phyloP scores from a whole-genome alignment of 139 green algal species.

The Chlamydomonas urium region DNA sequence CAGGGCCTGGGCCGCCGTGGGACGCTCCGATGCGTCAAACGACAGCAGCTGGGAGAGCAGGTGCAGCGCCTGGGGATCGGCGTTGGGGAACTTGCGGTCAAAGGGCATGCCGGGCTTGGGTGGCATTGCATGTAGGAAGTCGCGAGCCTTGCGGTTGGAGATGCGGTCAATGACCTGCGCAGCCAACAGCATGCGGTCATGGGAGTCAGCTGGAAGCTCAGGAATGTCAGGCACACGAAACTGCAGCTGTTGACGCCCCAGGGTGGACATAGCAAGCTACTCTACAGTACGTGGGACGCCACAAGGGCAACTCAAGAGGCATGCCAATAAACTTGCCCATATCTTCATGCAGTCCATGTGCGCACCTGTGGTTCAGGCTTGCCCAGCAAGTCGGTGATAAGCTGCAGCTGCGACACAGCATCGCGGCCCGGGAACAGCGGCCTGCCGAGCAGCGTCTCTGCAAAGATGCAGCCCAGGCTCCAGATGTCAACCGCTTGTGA shows the following conservation, averaged over 20 bases:
- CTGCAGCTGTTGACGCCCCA: neutral
- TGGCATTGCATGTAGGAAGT: constrained; percentile 27
- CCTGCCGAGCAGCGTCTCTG: constrained; percentile 75
- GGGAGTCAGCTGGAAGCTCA: too few relatives aligned
- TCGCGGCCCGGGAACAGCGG: constrained; percentile 66
- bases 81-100: constrained; percentile 29
- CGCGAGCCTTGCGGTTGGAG: constrained; percentile 21
- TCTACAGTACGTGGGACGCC: constrained; percentile 64
- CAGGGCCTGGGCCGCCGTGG: constrained; percentile 64
- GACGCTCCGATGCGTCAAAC: constrained; percentile 67
- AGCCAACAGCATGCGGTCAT: too few relatives aligned
- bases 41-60: constrained; percentile 63
- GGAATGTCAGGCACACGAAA: too few relatives aligned
- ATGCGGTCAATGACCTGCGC: constrained; percentile 19
- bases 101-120: constrained; percentile 23
- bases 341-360: neutral
- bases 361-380: too few relatives aligned
- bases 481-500: constrained; percentile 85
- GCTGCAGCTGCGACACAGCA: constrained; percentile 31
- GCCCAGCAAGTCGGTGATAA: constrained; percentile 39
- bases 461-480: constrained; percentile 96
- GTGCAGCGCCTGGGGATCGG: constrained; percentile 48
- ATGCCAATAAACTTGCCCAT: neutral
- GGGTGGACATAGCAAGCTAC: constrained; percentile 42
- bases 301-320: too few relatives aligned